A percentile compares a stretch with the other conserved stretches of the same genome.
phyloP scores from a whole-genome alignment of 192 early-diverging fungal species.

The Mortierella antarctica region DNA sequence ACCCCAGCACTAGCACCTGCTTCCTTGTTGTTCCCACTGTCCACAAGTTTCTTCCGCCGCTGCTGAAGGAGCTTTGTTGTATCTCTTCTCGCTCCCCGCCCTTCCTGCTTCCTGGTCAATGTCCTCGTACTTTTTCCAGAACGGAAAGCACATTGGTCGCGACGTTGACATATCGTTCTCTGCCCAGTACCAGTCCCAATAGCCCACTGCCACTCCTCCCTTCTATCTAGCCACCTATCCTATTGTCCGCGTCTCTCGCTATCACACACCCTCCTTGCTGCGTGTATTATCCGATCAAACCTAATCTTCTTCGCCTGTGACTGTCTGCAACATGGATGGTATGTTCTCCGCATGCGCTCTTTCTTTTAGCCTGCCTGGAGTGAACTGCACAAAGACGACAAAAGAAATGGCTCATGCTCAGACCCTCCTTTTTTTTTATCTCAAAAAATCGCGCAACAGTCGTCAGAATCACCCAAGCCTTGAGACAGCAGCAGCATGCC shows the following conservation, averaged over 20 bases:
- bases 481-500: constrained; percentile 42
- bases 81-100: too few relatives aligned
- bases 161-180: constrained; percentile 45
- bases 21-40: too few relatives aligned
- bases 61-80: too few relatives aligned
- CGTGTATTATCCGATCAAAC: too few relatives aligned
- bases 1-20: too few relatives aligned
- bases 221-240: not conserved
- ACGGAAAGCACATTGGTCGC: constrained; percentile 55
- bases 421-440: not conserved
- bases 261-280: too few relatives aligned
- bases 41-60: too few relatives aligned
- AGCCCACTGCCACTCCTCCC: not conserved
- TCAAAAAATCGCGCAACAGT: constrained; percentile 13
- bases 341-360: not conserved
- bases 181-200: not conserved
- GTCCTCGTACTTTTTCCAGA: constrained; percentile 57
- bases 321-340: constrained; percentile 9
- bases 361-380: not conserved
- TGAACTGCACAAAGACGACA: too few relatives aligned
- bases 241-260: too few relatives aligned
- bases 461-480: constrained; percentile 48
- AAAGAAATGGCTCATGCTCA: too few relatives aligned
- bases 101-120: constrained; percentile 19
- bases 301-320: not conserved